Evolutionary conservation across 139 green algal species (phyloP), one percentile per base, ranked within the genome.

Genomic region (Deuterostichococcus epilithicus): DNA sequence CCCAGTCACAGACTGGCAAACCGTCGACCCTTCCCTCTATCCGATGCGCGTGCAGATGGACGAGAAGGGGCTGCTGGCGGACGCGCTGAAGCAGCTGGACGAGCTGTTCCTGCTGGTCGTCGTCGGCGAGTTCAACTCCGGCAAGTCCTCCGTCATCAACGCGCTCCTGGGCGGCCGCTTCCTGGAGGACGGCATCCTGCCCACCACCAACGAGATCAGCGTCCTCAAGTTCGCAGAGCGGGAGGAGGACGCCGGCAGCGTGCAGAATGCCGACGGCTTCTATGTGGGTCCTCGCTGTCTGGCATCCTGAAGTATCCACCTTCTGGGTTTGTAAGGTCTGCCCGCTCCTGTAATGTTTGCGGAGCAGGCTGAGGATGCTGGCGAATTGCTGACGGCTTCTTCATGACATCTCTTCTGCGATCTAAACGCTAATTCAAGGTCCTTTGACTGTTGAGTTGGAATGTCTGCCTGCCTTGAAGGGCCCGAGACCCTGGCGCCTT

Each of bases 201-300:
- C 96, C 42, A 99, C 96, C 74, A 99, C 96, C 47, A 99, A 99
- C 79, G 96, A 99, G 81, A 98, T 99, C 79, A 93, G 81, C 23
- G 84, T 98, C n/a, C 84, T 99, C 45, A 91, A 90, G 76, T 94
- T 90, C 66, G 70, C 23, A n/a, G 60, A 76, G 13, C 42, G 13
- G 30, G 37, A 63, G 18, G 70, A 42, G 6, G 60, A 39, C 32
- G 5, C 8, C 10, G 45, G 70, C n/a, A 34, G 8, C 35, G 33
- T 72, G 47, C 30, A 39, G n/a, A 68, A 33, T 10, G 25, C 38
- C 22, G 36, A 73, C 37, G 52, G 23, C 72, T 60, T 77, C 36
- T 47, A 2, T 37, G 47, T 73, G 33, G 32, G n/a, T 75, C 70
- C 18, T 60, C 13, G 5, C 26, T 47, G 36, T 42, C 73, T 44